Conservation (phyloP, 2,329 filamentous ascomycete genomes). For the Teratosphaeria zuluensis region DNA sequence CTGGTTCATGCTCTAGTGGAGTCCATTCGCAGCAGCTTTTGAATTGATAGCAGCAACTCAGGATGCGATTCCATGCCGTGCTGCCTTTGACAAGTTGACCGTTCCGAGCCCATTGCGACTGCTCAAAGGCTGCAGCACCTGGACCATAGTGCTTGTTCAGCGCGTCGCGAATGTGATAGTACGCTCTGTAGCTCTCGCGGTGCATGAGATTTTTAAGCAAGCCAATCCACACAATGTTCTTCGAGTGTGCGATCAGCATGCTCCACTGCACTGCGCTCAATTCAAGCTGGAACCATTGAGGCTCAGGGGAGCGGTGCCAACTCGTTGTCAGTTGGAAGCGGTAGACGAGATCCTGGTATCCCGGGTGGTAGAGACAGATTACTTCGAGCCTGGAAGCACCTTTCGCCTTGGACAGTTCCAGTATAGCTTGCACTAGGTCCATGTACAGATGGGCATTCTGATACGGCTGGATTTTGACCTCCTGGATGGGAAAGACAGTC, state of each 20-base stretch:
- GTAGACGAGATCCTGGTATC: not conserved
- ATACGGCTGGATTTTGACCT: not conserved
- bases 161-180: not conserved
- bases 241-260: not conserved
- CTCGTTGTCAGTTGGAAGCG: not conserved
- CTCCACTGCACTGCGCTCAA: not conserved
- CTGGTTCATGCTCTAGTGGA: not conserved
- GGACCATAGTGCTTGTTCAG: not conserved
- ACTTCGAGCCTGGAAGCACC: not conserved
- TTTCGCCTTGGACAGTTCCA: not conserved
- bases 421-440: not conserved
- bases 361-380: not conserved
- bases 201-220: not conserved
- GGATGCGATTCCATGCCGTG: not conserved
- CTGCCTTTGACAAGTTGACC: not conserved
- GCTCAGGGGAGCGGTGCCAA: not conserved
- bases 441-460: not conserved
- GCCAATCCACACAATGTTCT: not conserved
- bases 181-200: not conserved
- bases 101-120: not conserved
- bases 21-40: not conserved
- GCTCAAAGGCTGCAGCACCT: not conserved
- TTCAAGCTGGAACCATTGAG: not conserved
- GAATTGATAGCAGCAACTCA: not conserved
- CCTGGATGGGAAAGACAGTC: not conserved